Conservation (phyloP, 768 basidiomycete species). For the Leccinum boreale region DNA sequence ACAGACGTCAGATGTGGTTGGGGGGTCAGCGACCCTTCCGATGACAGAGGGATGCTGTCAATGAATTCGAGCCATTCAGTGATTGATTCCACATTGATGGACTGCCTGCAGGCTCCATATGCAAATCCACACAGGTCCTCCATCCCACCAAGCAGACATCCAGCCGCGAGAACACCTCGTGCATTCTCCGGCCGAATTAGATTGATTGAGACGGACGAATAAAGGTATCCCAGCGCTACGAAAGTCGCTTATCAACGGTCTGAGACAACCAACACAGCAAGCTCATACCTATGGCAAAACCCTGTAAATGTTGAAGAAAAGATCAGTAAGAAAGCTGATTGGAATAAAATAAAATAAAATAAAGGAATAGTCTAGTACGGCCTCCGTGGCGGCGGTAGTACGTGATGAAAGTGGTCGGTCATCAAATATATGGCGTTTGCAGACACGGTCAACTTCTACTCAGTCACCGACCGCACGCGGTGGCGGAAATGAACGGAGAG, state of each 20-base stretch:
- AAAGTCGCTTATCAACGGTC: slow-evolving; percentile 20
- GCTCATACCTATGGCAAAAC: slow-evolving; percentile 66
- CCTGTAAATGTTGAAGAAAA: slow-evolving; percentile 39
- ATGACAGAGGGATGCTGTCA: slow-evolving; percentile 46
- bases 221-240: slow-evolving; percentile 75
- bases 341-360: not conserved
- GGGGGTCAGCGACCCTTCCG: slow-evolving; percentile 47
- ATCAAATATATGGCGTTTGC: slow-evolving; percentile 15
- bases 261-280: slow-evolving; percentile 5
- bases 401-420: slow-evolving; percentile 14
- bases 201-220: slow-evolving; percentile 68
- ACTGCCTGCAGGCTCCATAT: slow-evolving; percentile 72
- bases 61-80: slow-evolving; percentile 76
- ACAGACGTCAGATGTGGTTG: slow-evolving; percentile 52
- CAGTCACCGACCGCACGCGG: slow-evolving; percentile 22
- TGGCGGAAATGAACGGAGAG: slow-evolving; percentile 31
- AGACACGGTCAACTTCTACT: slow-evolving; percentile 17
- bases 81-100: slow-evolving; percentile 74
- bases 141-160: slow-evolving; percentile 83
- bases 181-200: slow-evolving; percentile 76
- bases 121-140: slow-evolving; percentile 78
- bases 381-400: slow-evolving; percentile 19
- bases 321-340: not conserved
- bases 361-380: slow-evolving; percentile 19
- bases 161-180: slow-evolving; percentile 80